Conservation (phyloP, 176 grass and related monocot genomes). For the Typha latifolia region DNA sequence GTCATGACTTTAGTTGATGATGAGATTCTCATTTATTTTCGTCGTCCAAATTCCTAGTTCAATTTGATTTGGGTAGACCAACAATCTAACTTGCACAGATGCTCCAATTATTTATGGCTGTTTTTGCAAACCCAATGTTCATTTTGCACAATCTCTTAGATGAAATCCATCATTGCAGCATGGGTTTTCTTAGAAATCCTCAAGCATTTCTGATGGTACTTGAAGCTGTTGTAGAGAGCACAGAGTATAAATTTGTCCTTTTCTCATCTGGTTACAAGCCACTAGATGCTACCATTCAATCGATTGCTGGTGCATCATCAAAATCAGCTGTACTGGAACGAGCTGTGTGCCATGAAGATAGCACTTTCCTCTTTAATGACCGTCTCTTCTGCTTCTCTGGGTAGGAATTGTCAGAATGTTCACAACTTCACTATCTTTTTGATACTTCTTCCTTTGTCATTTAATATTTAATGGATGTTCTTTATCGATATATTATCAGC, state of each 20-base stretch:
- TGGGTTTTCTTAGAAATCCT: slow-evolving; percentile 91
- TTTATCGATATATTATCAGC: slow-evolving; percentile 34
- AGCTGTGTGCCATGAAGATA: slow-evolving; percentile 13
- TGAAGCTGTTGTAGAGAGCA: slow-evolving; percentile 50
- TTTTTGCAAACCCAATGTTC: background rate
- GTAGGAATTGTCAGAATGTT: slow-evolving; percentile 28
- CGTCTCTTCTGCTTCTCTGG: slow-evolving; percentile 78
- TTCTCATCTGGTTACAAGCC: slow-evolving; percentile 69
- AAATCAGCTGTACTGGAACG: slow-evolving; percentile 11
- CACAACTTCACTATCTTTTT: background rate
- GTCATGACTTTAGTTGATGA: background rate
- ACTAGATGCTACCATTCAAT: slow-evolving; percentile 61
- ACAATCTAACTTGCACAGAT: too few species aligned
- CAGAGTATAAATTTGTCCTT: slow-evolving; percentile 55
- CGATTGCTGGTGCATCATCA: slow-evolving; percentile 30
- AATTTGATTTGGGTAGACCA: too few species aligned
- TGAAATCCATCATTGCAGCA: slow-evolving; percentile 43
- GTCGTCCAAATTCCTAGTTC: too few species aligned
- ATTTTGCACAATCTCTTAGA: slow-evolving; percentile 6
- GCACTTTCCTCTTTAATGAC: slow-evolving; percentile 48
- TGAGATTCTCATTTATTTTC: too few species aligned
- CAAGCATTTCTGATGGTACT: slow-evolving; percentile 63
- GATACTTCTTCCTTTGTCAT: background rate
- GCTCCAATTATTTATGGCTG: too few species aligned
- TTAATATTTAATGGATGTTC: background rate